phyloP scores from a whole-genome alignment of 2,329 filamentous ascomycete species.

The Colletotrichum sp. region DNA sequence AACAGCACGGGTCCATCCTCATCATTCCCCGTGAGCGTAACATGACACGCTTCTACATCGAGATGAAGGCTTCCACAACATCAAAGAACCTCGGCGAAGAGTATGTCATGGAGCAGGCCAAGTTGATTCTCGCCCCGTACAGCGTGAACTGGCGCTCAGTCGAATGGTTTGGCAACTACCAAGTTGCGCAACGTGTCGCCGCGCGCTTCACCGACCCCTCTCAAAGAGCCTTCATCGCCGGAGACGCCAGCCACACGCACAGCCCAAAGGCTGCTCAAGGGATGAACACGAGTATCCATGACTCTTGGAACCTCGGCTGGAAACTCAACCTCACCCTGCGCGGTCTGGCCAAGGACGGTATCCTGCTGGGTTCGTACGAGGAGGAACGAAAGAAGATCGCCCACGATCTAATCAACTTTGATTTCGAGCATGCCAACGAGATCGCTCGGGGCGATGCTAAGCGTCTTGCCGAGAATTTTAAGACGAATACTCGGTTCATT shows the following conservation, averaged over 20 bases:
- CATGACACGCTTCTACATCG: constrained; percentile 53
- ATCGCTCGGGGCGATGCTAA: constrained; percentile 66
- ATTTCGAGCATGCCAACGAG: constrained; percentile 57
- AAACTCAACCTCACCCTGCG: constrained; percentile 57
- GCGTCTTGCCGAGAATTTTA: constrained; percentile 71
- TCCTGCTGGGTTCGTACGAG: constrained; percentile 55
- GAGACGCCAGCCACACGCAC: constrained; percentile 75
- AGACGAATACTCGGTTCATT: constrained; percentile 74
- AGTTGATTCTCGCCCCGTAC: constrained; percentile 47
- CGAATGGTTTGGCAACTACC: constrained; percentile 76
- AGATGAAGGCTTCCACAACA: constrained; percentile 30
- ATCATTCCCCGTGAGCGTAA: constrained; percentile 65
- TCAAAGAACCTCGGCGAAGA: constrained; percentile 57
- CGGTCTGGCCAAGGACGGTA: constrained; percentile 54
- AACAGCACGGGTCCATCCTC: constrained; percentile 60
- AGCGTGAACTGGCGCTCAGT: constrained; percentile 58
- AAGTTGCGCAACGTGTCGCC: constrained; percentile 73
- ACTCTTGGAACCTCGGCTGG: constrained; percentile 65
- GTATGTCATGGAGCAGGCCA: constrained; percentile 62
- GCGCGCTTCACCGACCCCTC: constrained; percentile 69
- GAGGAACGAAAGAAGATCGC: constrained; percentile 54
- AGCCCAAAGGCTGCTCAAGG: constrained; percentile 75
- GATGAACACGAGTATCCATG: constrained; percentile 66
- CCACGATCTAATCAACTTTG: constrained; percentile 58
- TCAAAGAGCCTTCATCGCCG: constrained; percentile 65